Base-by-base conservation (phyloP, 2,329 filamentous ascomycete species). In the Colletotrichum cordylinicola region DNA sequence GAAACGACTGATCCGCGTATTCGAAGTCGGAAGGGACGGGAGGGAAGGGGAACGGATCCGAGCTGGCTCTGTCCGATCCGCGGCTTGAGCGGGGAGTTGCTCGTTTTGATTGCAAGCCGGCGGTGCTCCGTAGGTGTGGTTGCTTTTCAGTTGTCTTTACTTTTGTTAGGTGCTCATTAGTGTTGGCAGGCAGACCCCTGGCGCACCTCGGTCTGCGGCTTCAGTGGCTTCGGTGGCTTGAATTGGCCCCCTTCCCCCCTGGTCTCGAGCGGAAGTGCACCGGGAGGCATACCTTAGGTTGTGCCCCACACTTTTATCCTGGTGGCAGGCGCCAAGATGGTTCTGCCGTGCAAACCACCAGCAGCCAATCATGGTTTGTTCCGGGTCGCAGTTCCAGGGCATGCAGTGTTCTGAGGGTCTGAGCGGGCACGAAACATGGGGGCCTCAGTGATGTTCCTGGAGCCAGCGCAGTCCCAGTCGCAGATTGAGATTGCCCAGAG, bases 361-460 rank as follows among this genome's bases (percentile, higher is more conserved):
- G n/a, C 27, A 24, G 7, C 76, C 76, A 77, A 77, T 77, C 52
- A 74, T 16, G 6, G 55, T 48, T 76, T 76, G 55, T 70, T 77
- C 76, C 76, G 74, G n/a, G 43, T n/a, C 39, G 2, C 16, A 21
- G 9, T n/a, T 13, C 55, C 39, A 48, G 39, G 39, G 39, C 27
- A 10, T 31, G 29, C 29, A 31, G 29, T 4, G 29, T 4, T 33
- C 43, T 52, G n/a, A 37, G 8, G 75, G 69, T 33, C 69, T 29
- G 60, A 69, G 76, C 76, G 74, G 55, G 37, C 29, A 37, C 75
- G 76, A 74, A 76, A 77, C 74, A 67, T 43, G 35, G 39, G 31
- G 27, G 24, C 35, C 3, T 39, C 61, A 64, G 29, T 33, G 27
- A 58, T 24, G 55, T 29, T 61, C 35, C 35, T 39, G n/a, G 21